phyloP scores from a whole-genome alignment of 2,329 filamentous ascomycete species.

The Beauveria brongniartii region DNA sequence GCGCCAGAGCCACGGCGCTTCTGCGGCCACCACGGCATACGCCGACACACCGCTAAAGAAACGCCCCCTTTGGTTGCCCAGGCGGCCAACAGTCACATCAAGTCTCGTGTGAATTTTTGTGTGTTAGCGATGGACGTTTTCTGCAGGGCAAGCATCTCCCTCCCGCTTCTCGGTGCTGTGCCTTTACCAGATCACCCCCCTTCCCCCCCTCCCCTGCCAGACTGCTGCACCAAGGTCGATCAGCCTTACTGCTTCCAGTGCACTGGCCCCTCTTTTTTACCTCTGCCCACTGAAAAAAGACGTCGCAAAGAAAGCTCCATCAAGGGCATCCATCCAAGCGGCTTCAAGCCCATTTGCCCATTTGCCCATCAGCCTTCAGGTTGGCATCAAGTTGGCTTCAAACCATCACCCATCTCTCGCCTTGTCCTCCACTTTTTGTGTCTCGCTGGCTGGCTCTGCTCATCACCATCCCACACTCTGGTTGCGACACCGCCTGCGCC shows the following conservation, averaged over 20 bases:
- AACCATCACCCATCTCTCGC: background rate
- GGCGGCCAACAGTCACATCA: too few relatives aligned
- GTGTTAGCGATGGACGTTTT: too few relatives aligned
- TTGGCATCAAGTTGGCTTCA: too few relatives aligned
- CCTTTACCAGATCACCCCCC: background rate
- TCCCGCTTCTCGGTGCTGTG: background rate
- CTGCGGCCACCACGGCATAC: background rate
- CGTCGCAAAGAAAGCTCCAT: background rate
- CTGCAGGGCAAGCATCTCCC: background rate
- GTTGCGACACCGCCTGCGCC: too few relatives aligned
- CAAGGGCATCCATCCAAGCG: too few relatives aligned
- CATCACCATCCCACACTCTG: background rate
- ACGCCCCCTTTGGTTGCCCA: too few relatives aligned
- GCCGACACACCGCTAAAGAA: background rate
- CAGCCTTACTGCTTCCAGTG: constrained; percentile 8
- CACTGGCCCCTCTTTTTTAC: background rate
- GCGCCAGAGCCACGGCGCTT: background rate
- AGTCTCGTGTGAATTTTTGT: too few relatives aligned
- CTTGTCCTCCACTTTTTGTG: background rate
- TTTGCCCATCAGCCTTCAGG: background rate
- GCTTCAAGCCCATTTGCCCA: background rate
- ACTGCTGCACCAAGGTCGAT: constrained; percentile 3
- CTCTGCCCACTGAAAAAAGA: background rate
- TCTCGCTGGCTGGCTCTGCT: background rate
- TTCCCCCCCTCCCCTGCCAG: background rate